Percentiles rank a stretch among this genome's conserved stretches.
These are phyloP conservation scores for Euclidium syriacum DNA, from an alignment of 345 rosid species.

Conservation along the genomic window DNA sequence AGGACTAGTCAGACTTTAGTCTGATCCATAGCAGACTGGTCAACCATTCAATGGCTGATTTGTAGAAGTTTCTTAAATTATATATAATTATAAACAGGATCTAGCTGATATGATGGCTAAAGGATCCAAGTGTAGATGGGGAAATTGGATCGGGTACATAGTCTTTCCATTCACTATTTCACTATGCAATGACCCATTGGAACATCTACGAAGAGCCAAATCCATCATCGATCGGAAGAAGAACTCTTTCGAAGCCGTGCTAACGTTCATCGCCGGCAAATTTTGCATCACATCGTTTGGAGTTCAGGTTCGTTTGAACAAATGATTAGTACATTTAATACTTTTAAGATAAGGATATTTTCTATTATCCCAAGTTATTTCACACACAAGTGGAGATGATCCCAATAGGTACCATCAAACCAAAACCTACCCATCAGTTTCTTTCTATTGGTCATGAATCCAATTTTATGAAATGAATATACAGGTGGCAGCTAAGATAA, in stretches of 20 bases:
- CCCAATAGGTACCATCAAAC: no score
- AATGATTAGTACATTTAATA: no score
- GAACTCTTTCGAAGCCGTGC: slow-evolving; percentile 38
- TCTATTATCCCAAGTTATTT: no score
- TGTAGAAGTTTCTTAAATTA: no score
- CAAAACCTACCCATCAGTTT: no score
- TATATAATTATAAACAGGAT: slow-evolving; percentile 32
- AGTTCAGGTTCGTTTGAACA: slow-evolving; percentile 23
- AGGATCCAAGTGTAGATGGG: slow-evolving; percentile 36
- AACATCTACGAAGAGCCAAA: slow-evolving; percentile 38
- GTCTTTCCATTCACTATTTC: slow-evolving; percentile 39
- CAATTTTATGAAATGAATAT: background rate
- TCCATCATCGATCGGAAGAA: slow-evolving; percentile 40
- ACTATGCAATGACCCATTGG: slow-evolving; percentile 34
- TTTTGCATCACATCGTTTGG: slow-evolving; percentile 27
- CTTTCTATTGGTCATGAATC: no score
- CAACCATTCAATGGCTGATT: no score
- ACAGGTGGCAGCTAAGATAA: slow-evolving; percentile 35
- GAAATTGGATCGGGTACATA: slow-evolving; percentile 41
- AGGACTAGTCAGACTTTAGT: no score
- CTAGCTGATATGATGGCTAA: slow-evolving; percentile 45
- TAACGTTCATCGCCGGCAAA: background rate
- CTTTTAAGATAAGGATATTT: no score
- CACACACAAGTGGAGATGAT: no score
- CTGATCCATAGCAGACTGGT: no score